Base-by-base conservation (phyloP, 441 rosid genomes). In the Populus tomentosa region DNA sequence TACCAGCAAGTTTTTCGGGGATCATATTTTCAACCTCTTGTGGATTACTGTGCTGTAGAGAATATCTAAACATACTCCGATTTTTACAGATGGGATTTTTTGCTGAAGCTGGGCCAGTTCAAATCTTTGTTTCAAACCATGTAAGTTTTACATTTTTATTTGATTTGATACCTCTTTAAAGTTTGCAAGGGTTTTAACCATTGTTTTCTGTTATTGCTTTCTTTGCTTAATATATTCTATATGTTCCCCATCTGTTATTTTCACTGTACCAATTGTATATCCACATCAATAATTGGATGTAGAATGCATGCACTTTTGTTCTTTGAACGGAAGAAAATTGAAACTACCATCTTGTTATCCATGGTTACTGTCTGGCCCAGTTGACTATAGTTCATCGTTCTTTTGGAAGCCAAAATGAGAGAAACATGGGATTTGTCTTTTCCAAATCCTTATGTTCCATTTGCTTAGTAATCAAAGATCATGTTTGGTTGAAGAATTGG, bases 91-190 rank as follows among this genome's bases (percentile, higher is more conserved):
- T 94, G 98, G 99, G 98, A 40, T 95, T 95, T 84, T 94, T 91
- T 30, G 99, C 98, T 0, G 97, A 95, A 78, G 95, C 97, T 78
- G 98, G 97, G 1, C 99, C 97, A 9, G 98, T 95, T 84, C 97
- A 95, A 86, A 90, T 94, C 70, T 95, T 95, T 75, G 95, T 94
- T 81, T 95, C 98, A 14, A 95, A 91, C 82, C 99, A 92, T 79
- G 99, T 90, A 78, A 86, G 95, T 81, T 63, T 9, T 64, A 36
- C 59, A 26, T 63, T 59, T 42, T 61, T 46, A 67, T 42, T 59
- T 71, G 30, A 69, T 40, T 5, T 8, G 32, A 6, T 59, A 18
- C 40, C 61, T 46, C 40, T n/a, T 67, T 42, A 16, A 7, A 32
- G 63, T 13, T 61, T 50, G 33, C 56, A 36, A 76, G 69, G 32